Evolutionary conservation across 2,329 filamentous ascomycete species (phyloP).

Genomic region (Paramyrothecium sp.): DNA sequence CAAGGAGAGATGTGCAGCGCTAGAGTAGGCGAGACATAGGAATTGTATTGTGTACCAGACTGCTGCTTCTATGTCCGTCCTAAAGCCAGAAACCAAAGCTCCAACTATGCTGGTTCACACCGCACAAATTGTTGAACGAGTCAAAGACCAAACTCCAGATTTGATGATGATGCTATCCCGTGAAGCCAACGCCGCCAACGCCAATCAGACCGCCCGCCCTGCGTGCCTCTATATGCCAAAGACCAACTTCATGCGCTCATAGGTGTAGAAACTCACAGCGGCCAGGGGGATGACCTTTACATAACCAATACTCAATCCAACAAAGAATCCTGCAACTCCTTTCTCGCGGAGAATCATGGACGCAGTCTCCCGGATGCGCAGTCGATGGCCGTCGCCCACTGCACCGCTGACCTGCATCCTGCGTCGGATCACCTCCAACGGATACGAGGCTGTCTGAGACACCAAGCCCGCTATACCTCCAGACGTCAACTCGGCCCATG

Average conservation of each 20-base stretch:
- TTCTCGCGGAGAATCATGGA: constrained; percentile 71
- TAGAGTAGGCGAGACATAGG: background rate
- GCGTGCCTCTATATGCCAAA: constrained; percentile 57
- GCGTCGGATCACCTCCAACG: constrained; percentile 85
- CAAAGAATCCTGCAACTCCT: constrained; percentile 81
- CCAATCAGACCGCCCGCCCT: constrained; percentile 11
- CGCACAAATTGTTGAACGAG: constrained; percentile 1
- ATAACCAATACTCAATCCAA: constrained; percentile 92
- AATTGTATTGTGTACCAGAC: background rate
- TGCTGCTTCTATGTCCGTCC: background rate
- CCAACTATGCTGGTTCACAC: background rate
- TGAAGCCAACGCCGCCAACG: constrained; percentile 19
- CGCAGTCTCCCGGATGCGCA: constrained; percentile 78
- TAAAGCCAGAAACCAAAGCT: background rate
- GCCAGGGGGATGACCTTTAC: constrained; percentile 90
- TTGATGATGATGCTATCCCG: background rate
- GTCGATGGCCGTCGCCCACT: constrained; percentile 80
- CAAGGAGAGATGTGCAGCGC: background rate
- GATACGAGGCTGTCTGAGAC: constrained; percentile 90
- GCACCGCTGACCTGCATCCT: constrained; percentile 97
- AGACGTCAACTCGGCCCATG: constrained; percentile 81
- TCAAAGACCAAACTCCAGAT: constrained; percentile 10
- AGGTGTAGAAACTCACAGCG: constrained; percentile 67
- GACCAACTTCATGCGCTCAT: constrained; percentile 61
- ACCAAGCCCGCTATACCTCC: constrained; percentile 86